phyloP scores from a whole-genome alignment of 1,284 basidiomycete species.

The Naganishia liquefaciens region DNA sequence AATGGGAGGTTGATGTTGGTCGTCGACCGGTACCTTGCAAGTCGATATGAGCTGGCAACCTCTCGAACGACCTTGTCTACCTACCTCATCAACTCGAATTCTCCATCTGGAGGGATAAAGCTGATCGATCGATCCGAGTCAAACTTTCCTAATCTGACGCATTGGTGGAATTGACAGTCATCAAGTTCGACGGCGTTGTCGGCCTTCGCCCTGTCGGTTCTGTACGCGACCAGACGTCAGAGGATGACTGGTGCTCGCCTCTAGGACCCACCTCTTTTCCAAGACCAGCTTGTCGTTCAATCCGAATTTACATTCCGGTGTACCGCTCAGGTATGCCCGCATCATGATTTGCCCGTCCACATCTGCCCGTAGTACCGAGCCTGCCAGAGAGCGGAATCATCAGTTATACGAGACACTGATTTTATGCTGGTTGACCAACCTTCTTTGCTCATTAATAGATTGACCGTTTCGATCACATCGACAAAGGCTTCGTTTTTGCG shows the following conservation, averaged over 20 bases:
- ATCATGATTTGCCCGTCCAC: constrained; percentile 98
- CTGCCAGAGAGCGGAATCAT: constrained; percentile 54
- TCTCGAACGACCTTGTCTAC: constrained; percentile 37
- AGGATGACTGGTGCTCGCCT: background rate
- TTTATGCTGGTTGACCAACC: constrained; percentile 57
- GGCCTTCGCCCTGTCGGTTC: constrained; percentile 61
- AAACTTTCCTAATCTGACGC: constrained; percentile 91
- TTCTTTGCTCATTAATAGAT: constrained; percentile 93
- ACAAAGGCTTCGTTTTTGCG: constrained; percentile 98
- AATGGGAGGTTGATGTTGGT: constrained; percentile 94
- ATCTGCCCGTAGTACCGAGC: constrained; percentile 88
- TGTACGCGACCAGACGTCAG: constrained; percentile 12
- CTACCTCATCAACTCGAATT: constrained; percentile 96
- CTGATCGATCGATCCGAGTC: constrained; percentile 89
- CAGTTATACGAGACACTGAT: background rate
- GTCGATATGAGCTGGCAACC: constrained; percentile 17
- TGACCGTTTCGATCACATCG: constrained; percentile 95
- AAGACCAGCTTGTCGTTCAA: constrained; percentile 97
- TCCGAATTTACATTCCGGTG: constrained; percentile 97
- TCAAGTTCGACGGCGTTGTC: constrained; percentile 89
- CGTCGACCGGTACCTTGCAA: constrained; percentile 83
- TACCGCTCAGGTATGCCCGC: constrained; percentile 94
- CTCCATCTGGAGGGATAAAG: constrained; percentile 97
- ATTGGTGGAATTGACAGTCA: constrained; percentile 98
- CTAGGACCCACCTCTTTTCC: constrained; percentile 64